A percentile compares a stretch with the other conserved stretches of the same genome.
These are phyloP conservation scores for Gyrodon lividus DNA, from an alignment of 768 basidiomycete species.

Conservation along the genomic window DNA sequence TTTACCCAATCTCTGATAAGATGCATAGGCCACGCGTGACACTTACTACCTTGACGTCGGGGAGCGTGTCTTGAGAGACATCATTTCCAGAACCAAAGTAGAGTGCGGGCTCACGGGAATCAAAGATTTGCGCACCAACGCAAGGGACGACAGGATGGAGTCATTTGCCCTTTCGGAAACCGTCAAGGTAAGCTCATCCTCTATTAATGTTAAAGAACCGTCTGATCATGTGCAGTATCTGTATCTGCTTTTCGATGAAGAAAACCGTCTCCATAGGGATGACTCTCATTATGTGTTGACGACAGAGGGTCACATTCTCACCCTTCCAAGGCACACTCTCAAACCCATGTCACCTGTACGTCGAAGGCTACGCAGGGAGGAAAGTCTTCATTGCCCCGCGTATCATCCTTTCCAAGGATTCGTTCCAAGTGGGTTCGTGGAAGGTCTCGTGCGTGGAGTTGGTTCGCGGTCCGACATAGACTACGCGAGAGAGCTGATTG, in stretches of 20 bases:
- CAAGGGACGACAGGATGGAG: conserved; percentile 93
- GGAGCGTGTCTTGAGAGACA: conserved; percentile 77
- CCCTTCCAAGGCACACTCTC: conserved; percentile 55
- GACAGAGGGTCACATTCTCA: conserved; percentile 91
- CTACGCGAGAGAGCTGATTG: conserved; percentile 74
- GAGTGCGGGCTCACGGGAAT: conserved; percentile 86
- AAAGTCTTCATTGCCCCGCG: conserved; percentile 71
- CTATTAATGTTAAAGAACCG: background rate
- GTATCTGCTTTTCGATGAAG: conserved; percentile 88
- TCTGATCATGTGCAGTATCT: conserved; percentile 62
- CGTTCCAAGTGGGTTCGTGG: conserved; percentile 30
- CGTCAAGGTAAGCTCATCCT: conserved; percentile 59
- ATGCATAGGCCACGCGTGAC: conserved; percentile 81
- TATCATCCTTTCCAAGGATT: conserved; percentile 49
- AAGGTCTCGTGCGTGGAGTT: conserved; percentile 66
- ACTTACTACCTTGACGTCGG: conserved; percentile 91
- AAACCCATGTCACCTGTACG: conserved; percentile 57
- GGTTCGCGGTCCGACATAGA: conserved; percentile 74
- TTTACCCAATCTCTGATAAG: conserved; percentile 1
- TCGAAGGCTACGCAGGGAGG: conserved; percentile 58
- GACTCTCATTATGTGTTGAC: conserved; percentile 90
- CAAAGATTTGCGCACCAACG: conserved; percentile 71
- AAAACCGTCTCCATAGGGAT: conserved; percentile 67
- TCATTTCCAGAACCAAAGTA: conserved; percentile 73
- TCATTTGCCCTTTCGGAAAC: conserved; percentile 94